Evolutionary conservation across 768 basidiomycete genomes (phyloP).

Genomic region (Collybia mongolica): DNA sequence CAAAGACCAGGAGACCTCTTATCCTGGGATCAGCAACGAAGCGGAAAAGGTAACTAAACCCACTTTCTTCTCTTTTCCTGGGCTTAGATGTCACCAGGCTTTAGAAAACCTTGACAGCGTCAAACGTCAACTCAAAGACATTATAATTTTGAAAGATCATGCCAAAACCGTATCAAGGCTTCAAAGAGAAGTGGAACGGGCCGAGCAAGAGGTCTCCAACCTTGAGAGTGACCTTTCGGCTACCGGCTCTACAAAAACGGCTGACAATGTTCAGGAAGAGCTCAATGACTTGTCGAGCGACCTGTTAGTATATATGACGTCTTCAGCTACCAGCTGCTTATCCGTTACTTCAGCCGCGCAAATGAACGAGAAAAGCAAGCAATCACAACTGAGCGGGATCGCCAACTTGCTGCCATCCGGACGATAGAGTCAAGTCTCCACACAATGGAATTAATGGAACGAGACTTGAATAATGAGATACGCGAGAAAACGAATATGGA

Average conservation of each 20-base stretch:
- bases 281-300: constrained; percentile 60
- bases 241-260: constrained; percentile 78
- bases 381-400: constrained; percentile 61
- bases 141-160: constrained; percentile 59
- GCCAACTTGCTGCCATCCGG: constrained; percentile 50
- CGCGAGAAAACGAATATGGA: constrained; percentile 59
- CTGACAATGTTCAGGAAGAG: constrained; percentile 82
- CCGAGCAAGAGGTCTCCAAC: constrained; percentile 57
- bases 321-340: neutral
- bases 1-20: constrained; percentile 49
- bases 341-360: constrained; percentile 44
- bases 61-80: constrained; percentile 1
- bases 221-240: constrained; percentile 69
- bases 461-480: constrained; percentile 53
- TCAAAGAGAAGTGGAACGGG: constrained; percentile 54
- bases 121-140: constrained; percentile 60
- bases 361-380: constrained; percentile 62
- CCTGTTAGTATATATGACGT: constrained; percentile 50
- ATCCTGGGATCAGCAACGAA: constrained; percentile 46
- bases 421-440: constrained; percentile 62
- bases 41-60: constrained; percentile 60
- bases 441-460: constrained; percentile 59
- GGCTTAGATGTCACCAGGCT: constrained; percentile 35
- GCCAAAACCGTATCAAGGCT: constrained; percentile 57
- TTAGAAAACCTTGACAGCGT: constrained; percentile 48